Evolutionary conservation across 805 yeast species (phyloP).

Genomic region (Candida mattraensis): DNA sequence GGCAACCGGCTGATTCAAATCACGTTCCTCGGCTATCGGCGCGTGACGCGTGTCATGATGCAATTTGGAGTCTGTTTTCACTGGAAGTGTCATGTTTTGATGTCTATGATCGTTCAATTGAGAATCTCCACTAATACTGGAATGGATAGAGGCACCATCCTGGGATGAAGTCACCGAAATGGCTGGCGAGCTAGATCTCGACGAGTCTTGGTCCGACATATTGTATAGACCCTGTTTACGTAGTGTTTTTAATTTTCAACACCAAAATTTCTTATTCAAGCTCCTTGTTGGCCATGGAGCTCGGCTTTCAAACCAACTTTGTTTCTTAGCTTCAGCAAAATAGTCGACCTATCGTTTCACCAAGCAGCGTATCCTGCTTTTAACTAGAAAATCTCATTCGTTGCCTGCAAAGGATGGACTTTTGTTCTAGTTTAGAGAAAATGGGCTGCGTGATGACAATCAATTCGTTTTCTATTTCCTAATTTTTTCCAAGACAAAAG

Average conservation of each 20-base stretch:
- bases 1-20: constrained; percentile 7
- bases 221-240: too few species aligned
- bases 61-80: constrained; percentile 28
- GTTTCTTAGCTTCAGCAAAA: too few species aligned
- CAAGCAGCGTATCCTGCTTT: too few species aligned
- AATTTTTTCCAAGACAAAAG: too few species aligned
- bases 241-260: neutral
- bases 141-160: constrained; percentile 33
- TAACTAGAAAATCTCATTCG: too few species aligned
- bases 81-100: constrained; percentile 35
- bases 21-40: constrained; percentile 14
- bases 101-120: constrained; percentile 37
- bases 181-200: constrained; percentile 27
- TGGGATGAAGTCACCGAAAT: constrained; percentile 31
- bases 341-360: too few species aligned
- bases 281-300: constrained; percentile 15
- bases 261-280: constrained; percentile 11
- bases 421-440: too few species aligned
- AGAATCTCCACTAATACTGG: constrained; percentile 37
- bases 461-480: too few species aligned
- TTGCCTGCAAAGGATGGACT: too few species aligned
- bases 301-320: too few species aligned
- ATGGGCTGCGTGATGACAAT: too few species aligned
- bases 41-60: constrained; percentile 3
- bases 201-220: constrained; percentile 27